Evolutionary conservation across 2,329 filamentous ascomycete species (phyloP), one percentile per base, ranked within the genome.

Genomic region (Penicillium thymicola): DNA sequence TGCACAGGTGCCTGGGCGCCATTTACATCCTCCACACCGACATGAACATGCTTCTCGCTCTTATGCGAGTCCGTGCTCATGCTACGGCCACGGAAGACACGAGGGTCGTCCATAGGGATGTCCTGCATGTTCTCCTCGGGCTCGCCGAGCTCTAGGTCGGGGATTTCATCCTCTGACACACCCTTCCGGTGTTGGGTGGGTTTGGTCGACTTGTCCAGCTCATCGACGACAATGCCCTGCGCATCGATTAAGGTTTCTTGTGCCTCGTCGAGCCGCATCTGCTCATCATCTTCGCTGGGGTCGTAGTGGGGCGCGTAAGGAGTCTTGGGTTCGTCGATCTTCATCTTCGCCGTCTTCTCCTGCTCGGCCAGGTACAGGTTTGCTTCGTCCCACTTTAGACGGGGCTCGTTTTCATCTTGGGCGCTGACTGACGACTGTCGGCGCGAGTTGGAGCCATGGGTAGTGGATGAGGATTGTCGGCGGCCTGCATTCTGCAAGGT

Each of bases 281-380:
- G 90, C 34, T 88, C 89, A 50, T 91, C 90, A 62, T 97, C 93
- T 70, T 97, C 91, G 41, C 86, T 74, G 5, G 92, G 92, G 70
- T 97, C 90, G 75, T 97, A 97, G 69, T 92, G 90, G 70, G 88
- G 89, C 36, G 91, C 94, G 73, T 93, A 99, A 5, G 94, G 94
- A 8, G 94, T 99, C 82, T 99, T 99, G 59, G 94, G 94, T 79
- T 99, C 94, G 65, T 92, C 90, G 63, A 99, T 99, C 82, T 97
- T 99, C 94, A 99, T 99, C 57, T 92, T 97, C 60, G 89, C 88
- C 58, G 87, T 91, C 76, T 90, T 92, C 76, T 97, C 91, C 76
- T 97, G 93, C 78, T 99, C 94, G 8, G 94, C 94, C 51, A 99
- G 83, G 77, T 97, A 99, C 32, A 99, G 83, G 72, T 99, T 99